Evolutionary conservation across 805 yeast species (phyloP), one percentile per base, ranked within the genome.

Genomic region (Brettanomyces bruxellensis): DNA sequence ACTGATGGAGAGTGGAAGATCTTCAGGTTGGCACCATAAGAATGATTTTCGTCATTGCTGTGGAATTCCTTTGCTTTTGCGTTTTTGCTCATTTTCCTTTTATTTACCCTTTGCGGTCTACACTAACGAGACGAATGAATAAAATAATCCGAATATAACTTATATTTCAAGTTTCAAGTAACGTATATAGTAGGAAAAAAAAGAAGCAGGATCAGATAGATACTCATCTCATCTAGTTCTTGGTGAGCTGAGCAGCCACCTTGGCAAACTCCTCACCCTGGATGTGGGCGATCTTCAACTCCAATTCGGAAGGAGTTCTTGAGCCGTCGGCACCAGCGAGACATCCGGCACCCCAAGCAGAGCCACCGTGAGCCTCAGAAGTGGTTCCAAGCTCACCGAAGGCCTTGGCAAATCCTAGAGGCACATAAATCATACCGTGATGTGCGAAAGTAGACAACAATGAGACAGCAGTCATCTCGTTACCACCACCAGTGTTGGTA

Each of bases 311-410:
- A 40, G 89, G 84, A 53, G 62, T 65, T 71, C 91, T 81, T 38
- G 87, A 75, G 55, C 95, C 95, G 59, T 83, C 88, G 24, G 78
- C 68, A 53, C 83, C 91, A 34, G 95, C 87, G 54, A 75, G 72
- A 48, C 86, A 70, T 60, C 91, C 93, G 40, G 95, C 88, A 66
- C 95, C 95, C 84, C 88, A 87, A 45, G 95, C 77, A 46, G 90
- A 78, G 56, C 84, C 83, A 57, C 95, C 95, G 60, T 83, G 90
- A 47, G 75, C 72, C 68, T 82, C 90, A 22, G 71, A 73, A 48
- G 83, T 59, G 63, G 73, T 73, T 43, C 73, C 60, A 55, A 80
- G 63, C 49, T 75, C 74, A 43, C 76, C 73, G 60, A 79, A 78
- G 38, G 71, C 73, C 35, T 72, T 65, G 45, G 73, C 79, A 68